Conservation (phyloP, 179 eudicot species). For the Corrigiola litoralis region DNA sequence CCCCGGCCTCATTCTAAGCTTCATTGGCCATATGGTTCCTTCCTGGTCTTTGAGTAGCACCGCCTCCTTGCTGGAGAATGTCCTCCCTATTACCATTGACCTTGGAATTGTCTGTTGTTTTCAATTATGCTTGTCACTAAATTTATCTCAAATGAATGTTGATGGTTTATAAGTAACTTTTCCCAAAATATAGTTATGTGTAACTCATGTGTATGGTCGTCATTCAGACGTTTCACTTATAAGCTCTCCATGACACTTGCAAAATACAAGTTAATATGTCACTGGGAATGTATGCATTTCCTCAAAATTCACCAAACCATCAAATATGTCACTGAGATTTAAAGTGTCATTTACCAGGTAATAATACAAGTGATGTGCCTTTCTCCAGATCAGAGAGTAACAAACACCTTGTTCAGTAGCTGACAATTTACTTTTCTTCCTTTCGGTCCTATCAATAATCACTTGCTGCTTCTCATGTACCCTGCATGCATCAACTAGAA, state of each 20-base stretch:
- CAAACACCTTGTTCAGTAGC: conserved; percentile 11
- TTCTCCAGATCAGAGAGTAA: conserved; percentile 20
- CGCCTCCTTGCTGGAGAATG: not conserved
- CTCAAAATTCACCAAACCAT: too few species aligned
- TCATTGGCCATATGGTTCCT: conserved; percentile 21
- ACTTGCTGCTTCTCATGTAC: conserved; percentile 5
- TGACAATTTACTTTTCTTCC: conserved; percentile 7
- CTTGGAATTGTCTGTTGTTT: conserved; percentile 20
- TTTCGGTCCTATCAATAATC: not conserved
- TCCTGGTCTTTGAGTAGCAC: conserved; percentile 18
- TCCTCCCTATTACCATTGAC: not conserved
- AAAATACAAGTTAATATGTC: too few species aligned
- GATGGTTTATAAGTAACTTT: too few species aligned
- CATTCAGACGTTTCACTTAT: too few species aligned
- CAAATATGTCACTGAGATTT: not conserved
- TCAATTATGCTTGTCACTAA: not conserved
- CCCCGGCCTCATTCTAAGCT: conserved; percentile 17
- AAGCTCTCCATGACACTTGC: too few species aligned
- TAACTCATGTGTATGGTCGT: too few species aligned
- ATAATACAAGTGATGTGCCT: conserved; percentile 7
- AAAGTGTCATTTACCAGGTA: conserved; percentile 17
- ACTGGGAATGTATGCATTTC: not conserved
- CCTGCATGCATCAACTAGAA: conserved; percentile 10
- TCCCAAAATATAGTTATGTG: too few species aligned
- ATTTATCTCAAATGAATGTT: not conserved